Conservation (phyloP, 2,329 filamentous ascomycete genomes). For the Trichoderma polysporum region DNA sequence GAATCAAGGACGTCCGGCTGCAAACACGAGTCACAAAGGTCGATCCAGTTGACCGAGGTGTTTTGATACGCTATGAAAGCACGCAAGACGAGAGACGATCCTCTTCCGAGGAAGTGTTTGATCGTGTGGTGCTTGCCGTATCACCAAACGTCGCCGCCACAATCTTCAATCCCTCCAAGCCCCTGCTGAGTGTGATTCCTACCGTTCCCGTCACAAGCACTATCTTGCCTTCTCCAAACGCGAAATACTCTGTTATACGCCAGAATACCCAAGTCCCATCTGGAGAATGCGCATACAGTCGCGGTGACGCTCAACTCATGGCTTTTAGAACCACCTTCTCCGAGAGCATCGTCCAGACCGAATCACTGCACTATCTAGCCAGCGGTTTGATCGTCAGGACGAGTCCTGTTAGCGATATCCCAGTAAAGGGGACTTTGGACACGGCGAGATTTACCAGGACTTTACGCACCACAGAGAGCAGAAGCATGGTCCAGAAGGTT, state of each 20-base stretch:
- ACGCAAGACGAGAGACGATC: background rate
- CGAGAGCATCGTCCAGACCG: constrained; percentile 39
- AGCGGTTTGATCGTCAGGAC: constrained; percentile 55
- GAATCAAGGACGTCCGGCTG: constrained; percentile 42
- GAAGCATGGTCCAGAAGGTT: constrained; percentile 46
- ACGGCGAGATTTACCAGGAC: constrained; percentile 52
- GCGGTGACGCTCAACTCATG: constrained; percentile 33
- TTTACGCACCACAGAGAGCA: constrained; percentile 49
- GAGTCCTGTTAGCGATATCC: constrained; percentile 41
- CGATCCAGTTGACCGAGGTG: constrained; percentile 20
- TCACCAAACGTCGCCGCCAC: constrained; percentile 52
- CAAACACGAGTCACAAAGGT: constrained; percentile 40
- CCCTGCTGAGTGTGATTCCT: constrained; percentile 45
- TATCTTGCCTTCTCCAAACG: constrained; percentile 32
- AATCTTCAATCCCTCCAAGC: constrained; percentile 46
- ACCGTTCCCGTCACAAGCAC: constrained; percentile 49
- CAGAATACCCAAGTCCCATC: constrained; percentile 22
- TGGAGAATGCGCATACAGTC: constrained; percentile 21
- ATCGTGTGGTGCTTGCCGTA: constrained; percentile 54
- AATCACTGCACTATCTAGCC: constrained; percentile 52
- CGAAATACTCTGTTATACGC: constrained; percentile 29
- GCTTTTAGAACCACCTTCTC: constrained; percentile 38
- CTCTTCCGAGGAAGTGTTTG: constrained; percentile 42
- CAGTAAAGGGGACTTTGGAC: constrained; percentile 42
- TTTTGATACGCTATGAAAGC: background rate